These are phyloP conservation scores for button mushroom (Agaricus bisporus) DNA, from an alignment of 768 basidiomycete genomes.

Conservation along the genomic window DNA sequence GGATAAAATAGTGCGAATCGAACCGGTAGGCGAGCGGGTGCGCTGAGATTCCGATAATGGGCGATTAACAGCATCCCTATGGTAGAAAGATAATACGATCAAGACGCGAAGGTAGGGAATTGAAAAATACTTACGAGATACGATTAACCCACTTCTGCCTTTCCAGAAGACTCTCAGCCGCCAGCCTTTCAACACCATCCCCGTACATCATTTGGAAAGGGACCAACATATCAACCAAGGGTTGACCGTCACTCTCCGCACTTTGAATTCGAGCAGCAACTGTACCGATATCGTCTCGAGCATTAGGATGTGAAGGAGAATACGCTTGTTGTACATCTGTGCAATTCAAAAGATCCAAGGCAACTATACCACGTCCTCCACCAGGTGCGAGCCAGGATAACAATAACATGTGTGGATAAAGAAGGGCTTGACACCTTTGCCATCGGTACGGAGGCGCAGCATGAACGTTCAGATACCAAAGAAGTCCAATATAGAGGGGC, in stretches of 20 bases:
- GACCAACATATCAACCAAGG: conserved; percentile 68
- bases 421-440: conserved; percentile 76
- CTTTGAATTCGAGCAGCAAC: conserved; percentile 68
- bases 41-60: conserved; percentile 39
- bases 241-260: conserved; percentile 35
- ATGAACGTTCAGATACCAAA: conserved; percentile 95
- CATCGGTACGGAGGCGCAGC: conserved; percentile 70
- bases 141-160: conserved; percentile 89
- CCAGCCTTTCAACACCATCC: conserved; percentile 85
- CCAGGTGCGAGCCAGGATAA: conserved; percentile 84
- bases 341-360: conserved; percentile 82
- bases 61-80: conserved; percentile 75
- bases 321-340: conserved; percentile 80
- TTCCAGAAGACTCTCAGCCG: conserved; percentile 82
- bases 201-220: conserved; percentile 89
- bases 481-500: conserved; percentile 79
- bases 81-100: background rate
- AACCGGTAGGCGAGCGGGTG: conserved; percentile 45
- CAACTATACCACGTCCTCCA: conserved; percentile 80
- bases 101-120: conserved; percentile 1
- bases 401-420: conserved; percentile 79
- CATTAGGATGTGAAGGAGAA: conserved; percentile 74
- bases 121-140: conserved; percentile 59
- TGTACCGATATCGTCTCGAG: conserved; percentile 82
- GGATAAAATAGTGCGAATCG: conserved; percentile 67